Percentiles rank a stretch among this genome's conserved stretches.
Conservation (phyloP, 2,329 filamentous ascomycete genomes). For the Apiospora sp. region DNA sequence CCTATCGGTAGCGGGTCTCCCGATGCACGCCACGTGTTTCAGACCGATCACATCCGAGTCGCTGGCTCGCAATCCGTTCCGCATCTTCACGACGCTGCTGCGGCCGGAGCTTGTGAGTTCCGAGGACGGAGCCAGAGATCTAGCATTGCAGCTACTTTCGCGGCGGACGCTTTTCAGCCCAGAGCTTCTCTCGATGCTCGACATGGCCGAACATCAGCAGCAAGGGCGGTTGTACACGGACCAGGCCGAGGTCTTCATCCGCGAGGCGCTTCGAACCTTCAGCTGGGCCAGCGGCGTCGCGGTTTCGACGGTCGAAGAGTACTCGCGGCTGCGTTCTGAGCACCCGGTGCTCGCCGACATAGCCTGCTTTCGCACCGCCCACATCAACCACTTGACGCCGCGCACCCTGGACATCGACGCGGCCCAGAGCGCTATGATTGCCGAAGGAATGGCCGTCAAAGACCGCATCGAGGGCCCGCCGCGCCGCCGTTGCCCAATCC, state of each 20-base stretch:
- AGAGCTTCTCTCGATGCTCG: constrained; percentile 47
- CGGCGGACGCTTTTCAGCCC: constrained; percentile 52
- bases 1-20: constrained; percentile 53
- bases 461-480: constrained; percentile 61
- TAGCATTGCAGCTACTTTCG: constrained; percentile 45
- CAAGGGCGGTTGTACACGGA: constrained; percentile 37
- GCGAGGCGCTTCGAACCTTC: constrained; percentile 55
- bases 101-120: constrained; percentile 50
- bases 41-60: constrained; percentile 47
- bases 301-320: constrained; percentile 50
- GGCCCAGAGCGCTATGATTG: constrained; percentile 52
- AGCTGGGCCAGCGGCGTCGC: constrained; percentile 53
- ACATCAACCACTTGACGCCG: constrained; percentile 63
- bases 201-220: constrained; percentile 41
- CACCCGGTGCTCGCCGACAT: constrained; percentile 55
- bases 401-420: constrained; percentile 57
- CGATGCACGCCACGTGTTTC: constrained; percentile 61
- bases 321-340: constrained; percentile 49
- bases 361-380: constrained; percentile 45
- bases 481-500: constrained; percentile 49
- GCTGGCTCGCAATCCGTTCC: constrained; percentile 53
- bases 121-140: constrained; percentile 37
- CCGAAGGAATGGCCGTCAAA: constrained; percentile 52
- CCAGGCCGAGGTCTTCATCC: constrained; percentile 49
- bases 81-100: constrained; percentile 51